Base-by-base conservation (phyloP, 345 rosid genomes). In the Geranium brycei region DNA sequence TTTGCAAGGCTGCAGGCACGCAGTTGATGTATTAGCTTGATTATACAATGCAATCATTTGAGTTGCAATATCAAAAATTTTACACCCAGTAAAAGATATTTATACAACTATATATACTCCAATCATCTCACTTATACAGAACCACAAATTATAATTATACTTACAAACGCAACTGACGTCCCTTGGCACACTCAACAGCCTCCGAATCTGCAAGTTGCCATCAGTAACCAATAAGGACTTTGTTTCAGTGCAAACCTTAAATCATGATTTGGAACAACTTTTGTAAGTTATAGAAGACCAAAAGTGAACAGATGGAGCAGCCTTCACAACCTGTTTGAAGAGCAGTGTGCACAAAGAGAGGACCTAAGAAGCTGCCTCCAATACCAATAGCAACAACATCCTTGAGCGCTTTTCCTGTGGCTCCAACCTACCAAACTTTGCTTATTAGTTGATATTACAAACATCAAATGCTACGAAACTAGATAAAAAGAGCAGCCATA, bases 301-400 rank as follows among this genome's bases (percentile, higher is more conserved):
- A 8, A 47, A 47, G 15, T 47, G 53, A 47, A 47, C 53, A 47
- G 53, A 47, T 47, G 13, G 53, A 11, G 53, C 53, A 47, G 53
- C 13, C 53, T 8, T 47, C 15, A 47, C 41, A 66, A 91, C 97
- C 97, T 80, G 99, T 88, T 75, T 90, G 99, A 59, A 90, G 87
- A 76, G 97, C 92, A 4, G 92, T 86, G 69, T 93, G 99, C 38
- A 88, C 92, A 79, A 93, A 93, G 55, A 93, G 83, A 75, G 97
- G 97, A 69, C 97, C 99, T 64, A 93, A 76, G 70, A 93, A 93
- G 82, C 99, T 90, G 67, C 97, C 99, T 67, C 99, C 99, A 74
- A 93, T 93, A 71, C 99, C 96, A 63, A 93, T 35, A 12, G 96
- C 86, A 75, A 93, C 58, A 56, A 93, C 97, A 85, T 93, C 84